phyloP scores from a whole-genome alignment of 495 filamentous ascomycete species.

The Massariosphaeria phaeospora region DNA sequence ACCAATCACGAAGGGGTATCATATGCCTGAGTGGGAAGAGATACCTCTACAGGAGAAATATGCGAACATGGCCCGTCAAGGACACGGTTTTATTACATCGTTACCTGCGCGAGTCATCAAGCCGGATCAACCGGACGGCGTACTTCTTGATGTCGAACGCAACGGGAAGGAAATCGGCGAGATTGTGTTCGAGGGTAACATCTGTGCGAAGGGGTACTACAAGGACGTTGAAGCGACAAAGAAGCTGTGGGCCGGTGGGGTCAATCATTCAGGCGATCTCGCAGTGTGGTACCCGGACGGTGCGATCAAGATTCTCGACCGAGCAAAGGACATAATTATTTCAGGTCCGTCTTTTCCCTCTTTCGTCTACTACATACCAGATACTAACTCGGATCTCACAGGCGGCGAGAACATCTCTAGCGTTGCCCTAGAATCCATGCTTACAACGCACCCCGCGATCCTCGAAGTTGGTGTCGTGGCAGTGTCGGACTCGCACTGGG shows the following conservation, averaged over 20 bases:
- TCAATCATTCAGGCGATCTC: slow-evolving; percentile 81
- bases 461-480: slow-evolving; percentile 88
- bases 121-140: slow-evolving; percentile 61
- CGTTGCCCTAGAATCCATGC: slow-evolving; percentile 84
- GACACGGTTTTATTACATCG: slow-evolving; percentile 86
- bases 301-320: slow-evolving; percentile 83
- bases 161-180: slow-evolving; percentile 91
- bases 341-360: slow-evolving; percentile 58
- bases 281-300: slow-evolving; percentile 91
- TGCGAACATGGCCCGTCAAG: slow-evolving; percentile 81
- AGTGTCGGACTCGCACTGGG: slow-evolving; percentile 88
- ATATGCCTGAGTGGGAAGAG: slow-evolving; percentile 72
- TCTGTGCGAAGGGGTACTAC: slow-evolving; percentile 87
- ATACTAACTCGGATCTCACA: too few relatives aligned
- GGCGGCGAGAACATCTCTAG: slow-evolving; percentile 97
- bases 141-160: slow-evolving; percentile 67
- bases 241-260: slow-evolving; percentile 84
- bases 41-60: slow-evolving; percentile 70
- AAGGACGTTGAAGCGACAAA: slow-evolving; percentile 82
- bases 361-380: neutral
- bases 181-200: slow-evolving; percentile 85
- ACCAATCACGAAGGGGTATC: slow-evolving; percentile 90
- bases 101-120: slow-evolving; percentile 80
- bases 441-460: slow-evolving; percentile 82
- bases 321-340: slow-evolving; percentile 97